Evolutionary conservation across 2,329 filamentous ascomycete species (phyloP), one percentile per base, ranked within the genome.

Genomic region (Fusarium continuum): DNA sequence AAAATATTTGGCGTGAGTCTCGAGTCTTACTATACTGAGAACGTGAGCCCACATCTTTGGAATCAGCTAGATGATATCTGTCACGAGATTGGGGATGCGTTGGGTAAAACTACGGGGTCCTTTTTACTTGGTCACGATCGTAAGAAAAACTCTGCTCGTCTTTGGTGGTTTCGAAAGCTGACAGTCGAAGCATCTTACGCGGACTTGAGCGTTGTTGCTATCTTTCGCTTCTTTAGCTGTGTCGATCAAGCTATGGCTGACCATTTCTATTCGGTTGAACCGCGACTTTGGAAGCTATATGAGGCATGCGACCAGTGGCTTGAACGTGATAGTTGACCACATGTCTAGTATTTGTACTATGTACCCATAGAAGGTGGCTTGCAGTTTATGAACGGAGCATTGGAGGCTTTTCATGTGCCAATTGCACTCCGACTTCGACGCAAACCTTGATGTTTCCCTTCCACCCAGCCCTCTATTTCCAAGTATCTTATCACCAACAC

Each of bases 41-140:
- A 49, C 1, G 26, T 49, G 11, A 49, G 46, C 19, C 8, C 43
- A 13, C 46, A 44, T 8, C 46, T 49, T 25, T 49, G 46, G 46
- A 31, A 19, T 9, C 35, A 49, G n/a, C 46, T 49, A 8, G 36
- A 49, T 25, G 19, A n/a, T 0, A 44, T 49, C 8, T 49, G 36
- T 19, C 25, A 14, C 2, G 25, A 32, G n/a, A 44, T 49, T 9
- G 46, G 26, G 4, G 26, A 25, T 6, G n/a, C 19, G 4, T 25
- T 49, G 11, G 46, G 25, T 0, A n/a, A 44, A 8, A 44, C 17
- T 3, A 17, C 46, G 4, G 46, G 46, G 2, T 36, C 46, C 0
- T 49, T 31, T 23, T 25, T 49, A 2, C n/a, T 29, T 14, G 41
- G 28, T 11, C 16, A 49, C 9, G n/a, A 11, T 8, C 46, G 46